Percentiles rank a stretch among this genome's conserved stretches.
Conservation (phyloP, 768 basidiomycete species). For the Tulasnella sp. region DNA sequence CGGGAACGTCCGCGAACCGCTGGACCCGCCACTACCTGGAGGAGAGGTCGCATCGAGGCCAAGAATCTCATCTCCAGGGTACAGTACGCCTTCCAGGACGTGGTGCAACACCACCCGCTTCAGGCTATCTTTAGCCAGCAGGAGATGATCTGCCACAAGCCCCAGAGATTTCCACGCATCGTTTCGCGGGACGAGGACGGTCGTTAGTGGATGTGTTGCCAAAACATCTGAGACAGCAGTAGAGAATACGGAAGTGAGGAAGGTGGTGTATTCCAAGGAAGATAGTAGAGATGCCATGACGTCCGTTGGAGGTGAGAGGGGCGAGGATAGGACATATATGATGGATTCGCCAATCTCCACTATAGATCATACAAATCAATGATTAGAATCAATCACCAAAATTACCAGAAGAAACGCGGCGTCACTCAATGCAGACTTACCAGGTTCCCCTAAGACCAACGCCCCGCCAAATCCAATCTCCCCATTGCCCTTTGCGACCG, state of each 20-base stretch:
- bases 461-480: conserved; percentile 73
- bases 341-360: conserved; percentile 66
- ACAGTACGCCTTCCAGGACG: conserved; percentile 62
- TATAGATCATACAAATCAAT: no score
- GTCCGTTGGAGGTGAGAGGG: conserved; percentile 73
- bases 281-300: conserved; percentile 72
- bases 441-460: conserved; percentile 59
- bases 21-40: conserved; percentile 21
- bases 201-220: conserved; percentile 52
- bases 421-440: no score
- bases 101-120: conserved; percentile 84
- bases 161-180: conserved; percentile 82
- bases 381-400: no score
- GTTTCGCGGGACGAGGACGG: conserved; percentile 82
- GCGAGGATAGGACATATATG: conserved; percentile 81
- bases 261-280: conserved; percentile 74
- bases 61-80: conserved; percentile 35
- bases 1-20: conserved; percentile 58
- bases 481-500: conserved; percentile 37
- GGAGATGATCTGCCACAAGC: conserved; percentile 76
- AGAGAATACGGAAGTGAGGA: conserved; percentile 82
- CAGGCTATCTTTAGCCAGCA: conserved; percentile 70
- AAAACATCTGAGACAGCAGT: conserved; percentile 66
- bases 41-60: neutral
- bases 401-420: no score